Base-by-base conservation (phyloP, 148 eudicot genomes). In the Pharnaceum exiguum region DNA sequence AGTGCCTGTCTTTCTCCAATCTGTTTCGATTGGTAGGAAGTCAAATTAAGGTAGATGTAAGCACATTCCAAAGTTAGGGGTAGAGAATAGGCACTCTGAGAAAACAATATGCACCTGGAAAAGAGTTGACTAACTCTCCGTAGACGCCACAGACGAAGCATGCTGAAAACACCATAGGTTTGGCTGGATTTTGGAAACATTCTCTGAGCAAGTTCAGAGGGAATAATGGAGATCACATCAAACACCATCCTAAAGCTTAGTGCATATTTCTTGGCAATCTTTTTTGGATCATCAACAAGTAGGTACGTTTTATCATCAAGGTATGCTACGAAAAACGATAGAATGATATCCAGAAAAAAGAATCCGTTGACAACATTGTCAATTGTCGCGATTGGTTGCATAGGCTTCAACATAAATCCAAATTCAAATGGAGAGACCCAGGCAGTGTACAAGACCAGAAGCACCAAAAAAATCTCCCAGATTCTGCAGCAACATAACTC, bases 91-190 rank as follows among this genome's bases (percentile, higher is more conserved):
- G n/a, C n/a, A n/a, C n/a, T n/a, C n/a, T n/a, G n/a, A n/a, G n/a
- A n/a, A n/a, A n/a, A n/a, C n/a, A n/a, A n/a, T 53, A 3, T 33
- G 51, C 43, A 91, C 99, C 99, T 85, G 64, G 90, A 91, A 71
- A 93, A 93, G 24, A 89, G 77, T 39, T 86, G 71, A 77, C 99
- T 89, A 71, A 93, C 99, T 75, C 96, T 64, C 38, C 91, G 75
- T 52, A 93, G 91, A 29, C 96, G 90, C 99, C 99, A 93, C 5
- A 93, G 76, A 40, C 99, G 65, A 24, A 93, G 95, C 95, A 88
- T 85, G 69, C 80, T 89, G 49, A 93, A n/a, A n/a, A n/a, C n/a
- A n/a, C n/a, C n/a, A n/a, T n/a, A n/a, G n/a, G n/a, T n/a, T n/a
- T n/a, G n/a, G n/a, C n/a, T n/a, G n/a, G n/a, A n/a, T n/a, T n/a